These are phyloP conservation scores for Solanum commersonii DNA, from an alignment of 257 asterid species.

Conservation along the genomic window DNA sequence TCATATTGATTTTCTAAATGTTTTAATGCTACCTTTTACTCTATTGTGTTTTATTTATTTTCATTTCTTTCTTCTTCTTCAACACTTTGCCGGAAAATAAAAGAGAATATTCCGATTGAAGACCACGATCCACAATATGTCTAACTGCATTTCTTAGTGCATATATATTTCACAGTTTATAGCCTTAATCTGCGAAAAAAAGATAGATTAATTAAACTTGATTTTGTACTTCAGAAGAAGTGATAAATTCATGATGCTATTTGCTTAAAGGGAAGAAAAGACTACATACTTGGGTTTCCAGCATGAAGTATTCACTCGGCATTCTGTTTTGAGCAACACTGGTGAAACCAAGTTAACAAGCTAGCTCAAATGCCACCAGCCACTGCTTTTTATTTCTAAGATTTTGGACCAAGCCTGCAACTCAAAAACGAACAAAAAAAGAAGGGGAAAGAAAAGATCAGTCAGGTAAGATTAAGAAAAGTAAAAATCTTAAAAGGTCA, in stretches of 20 bases:
- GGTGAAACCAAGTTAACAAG: neutral
- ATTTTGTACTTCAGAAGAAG: neutral
- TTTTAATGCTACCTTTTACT: too few species aligned
- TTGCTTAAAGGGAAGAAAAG: neutral
- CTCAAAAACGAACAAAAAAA: neutral
- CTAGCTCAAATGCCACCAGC: constrained; percentile 3
- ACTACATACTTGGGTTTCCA: neutral
- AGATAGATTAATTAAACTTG: neutral
- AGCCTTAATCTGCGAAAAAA: neutral
- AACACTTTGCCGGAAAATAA: neutral
- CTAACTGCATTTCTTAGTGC: neutral
- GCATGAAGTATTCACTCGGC: neutral
- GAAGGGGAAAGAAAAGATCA: neutral
- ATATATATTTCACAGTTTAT: neutral
- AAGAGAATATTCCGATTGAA: constrained; percentile 6
- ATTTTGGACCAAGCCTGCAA: neutral
- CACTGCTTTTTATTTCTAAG: neutral
- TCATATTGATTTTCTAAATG: too few species aligned
- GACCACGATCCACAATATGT: constrained; percentile 5
- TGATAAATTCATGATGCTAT: neutral
- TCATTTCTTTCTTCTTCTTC: too few species aligned
- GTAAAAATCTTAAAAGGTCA: too few species aligned
- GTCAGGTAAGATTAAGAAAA: neutral
- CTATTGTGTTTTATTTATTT: too few species aligned
- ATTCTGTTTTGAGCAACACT: neutral